Evolutionary conservation across 495 filamentous ascomycete genomes (phyloP).

Genomic region (Lindgomyces ingoldianus): DNA sequence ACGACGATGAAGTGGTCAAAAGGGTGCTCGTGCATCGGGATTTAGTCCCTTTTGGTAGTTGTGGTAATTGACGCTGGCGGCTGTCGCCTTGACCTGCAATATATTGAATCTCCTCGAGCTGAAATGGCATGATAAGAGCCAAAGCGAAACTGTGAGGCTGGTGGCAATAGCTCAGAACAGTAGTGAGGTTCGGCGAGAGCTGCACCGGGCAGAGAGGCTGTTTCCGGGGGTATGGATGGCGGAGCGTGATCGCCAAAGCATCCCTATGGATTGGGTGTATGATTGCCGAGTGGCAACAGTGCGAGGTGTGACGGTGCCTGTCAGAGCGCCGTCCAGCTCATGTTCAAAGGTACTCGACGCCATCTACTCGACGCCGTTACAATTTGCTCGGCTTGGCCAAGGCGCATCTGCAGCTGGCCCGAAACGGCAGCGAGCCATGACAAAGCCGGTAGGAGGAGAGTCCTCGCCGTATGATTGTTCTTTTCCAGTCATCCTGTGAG

Average conservation of each 20-base stretch:
- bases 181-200: neutral
- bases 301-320: slow-evolving; percentile 6
- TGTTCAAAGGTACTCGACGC: slow-evolving; percentile 7
- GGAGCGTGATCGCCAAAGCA: slow-evolving; percentile 25
- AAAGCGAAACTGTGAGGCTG: slow-evolving; percentile 11
- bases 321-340: slow-evolving; percentile 12
- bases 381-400: slow-evolving; percentile 11
- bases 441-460: slow-evolving; percentile 12
- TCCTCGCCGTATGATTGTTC: neutral
- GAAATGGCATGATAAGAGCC: neutral
- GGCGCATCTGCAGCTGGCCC: slow-evolving; percentile 19
- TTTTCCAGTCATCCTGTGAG: slow-evolving; percentile 3
- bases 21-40: neutral
- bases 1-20: slow-evolving; percentile 1
- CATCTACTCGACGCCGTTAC: neutral
- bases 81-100: neutral
- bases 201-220: neutral
- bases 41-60: neutral
- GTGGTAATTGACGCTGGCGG: neutral
- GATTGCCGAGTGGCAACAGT: neutral
- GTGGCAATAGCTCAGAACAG: neutral
- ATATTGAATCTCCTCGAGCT: neutral
- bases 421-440: slow-evolving; percentile 12
- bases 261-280: slow-evolving; percentile 12
- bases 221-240: slow-evolving; percentile 25